Conservation (phyloP, 2,329 filamentous ascomycete species). For the Claviceps maximensis region DNA sequence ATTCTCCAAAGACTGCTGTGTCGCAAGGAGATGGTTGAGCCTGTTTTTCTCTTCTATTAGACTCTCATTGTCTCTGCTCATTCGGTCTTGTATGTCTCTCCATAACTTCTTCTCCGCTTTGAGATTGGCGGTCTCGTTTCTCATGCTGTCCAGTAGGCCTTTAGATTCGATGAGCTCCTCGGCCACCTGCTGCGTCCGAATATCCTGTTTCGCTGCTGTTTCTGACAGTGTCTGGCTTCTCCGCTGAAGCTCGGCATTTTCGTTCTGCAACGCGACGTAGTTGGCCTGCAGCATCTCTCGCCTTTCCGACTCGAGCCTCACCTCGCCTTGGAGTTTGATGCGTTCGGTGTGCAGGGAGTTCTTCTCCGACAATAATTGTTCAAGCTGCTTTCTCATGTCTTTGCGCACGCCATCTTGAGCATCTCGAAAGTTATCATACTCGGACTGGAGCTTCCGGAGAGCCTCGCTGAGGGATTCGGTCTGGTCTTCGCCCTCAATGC, state of each 20-base stretch:
- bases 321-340: constrained; percentile 65
- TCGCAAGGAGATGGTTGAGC: constrained; percentile 69
- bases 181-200: constrained; percentile 79
- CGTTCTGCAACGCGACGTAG: constrained; percentile 66
- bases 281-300: constrained; percentile 85
- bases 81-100: constrained; percentile 82
- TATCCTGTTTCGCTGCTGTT: constrained; percentile 75
- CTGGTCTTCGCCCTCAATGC: constrained; percentile 43
- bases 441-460: constrained; percentile 73
- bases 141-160: constrained; percentile 70
- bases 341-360: constrained; percentile 70
- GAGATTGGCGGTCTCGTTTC: constrained; percentile 81
- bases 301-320: constrained; percentile 68
- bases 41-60: constrained; percentile 74
- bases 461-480: constrained; percentile 56
- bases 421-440: constrained; percentile 81
- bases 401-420: constrained; percentile 72
- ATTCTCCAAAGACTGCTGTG: constrained; percentile 79
- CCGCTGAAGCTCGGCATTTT: constrained; percentile 80
- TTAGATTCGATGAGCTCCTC: constrained; percentile 85
- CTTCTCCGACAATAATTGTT: constrained; percentile 71
- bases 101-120: constrained; percentile 91
- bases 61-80: constrained; percentile 77
- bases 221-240: constrained; percentile 66
- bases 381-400: constrained; percentile 72